Evolutionary conservation across 2,329 filamentous ascomycete species (phyloP).

Genomic region (Hirsutella thompsonii): DNA sequence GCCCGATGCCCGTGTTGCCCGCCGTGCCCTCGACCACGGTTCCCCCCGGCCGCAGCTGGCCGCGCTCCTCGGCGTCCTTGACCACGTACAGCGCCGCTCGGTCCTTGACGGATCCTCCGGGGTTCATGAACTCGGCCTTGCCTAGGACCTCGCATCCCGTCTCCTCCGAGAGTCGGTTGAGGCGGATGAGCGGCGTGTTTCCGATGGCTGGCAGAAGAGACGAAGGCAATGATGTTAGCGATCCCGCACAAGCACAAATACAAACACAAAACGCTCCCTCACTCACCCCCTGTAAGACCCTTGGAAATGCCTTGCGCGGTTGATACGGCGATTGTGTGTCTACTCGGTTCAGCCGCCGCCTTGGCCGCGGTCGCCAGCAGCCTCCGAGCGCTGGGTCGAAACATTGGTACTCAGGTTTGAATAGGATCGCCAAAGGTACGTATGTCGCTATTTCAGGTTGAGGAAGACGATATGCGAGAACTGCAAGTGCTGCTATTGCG

Average conservation of each 20-base stretch:
- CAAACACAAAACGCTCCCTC: no score
- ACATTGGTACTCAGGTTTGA: conserved; percentile 34
- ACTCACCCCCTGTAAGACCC: conserved; percentile 68
- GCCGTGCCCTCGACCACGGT: conserved; percentile 96
- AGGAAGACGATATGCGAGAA: no score
- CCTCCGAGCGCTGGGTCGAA: conserved; percentile 53
- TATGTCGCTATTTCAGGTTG: no score
- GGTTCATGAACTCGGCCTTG: conserved; percentile 98
- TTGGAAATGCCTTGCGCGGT: conserved; percentile 67
- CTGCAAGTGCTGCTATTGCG: no score
- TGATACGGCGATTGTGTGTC: conserved; percentile 60
- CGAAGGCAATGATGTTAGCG: neutral
- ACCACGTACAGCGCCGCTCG: conserved; percentile 90
- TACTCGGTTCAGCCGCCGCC: conserved; percentile 30
- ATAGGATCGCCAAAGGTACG: no score
- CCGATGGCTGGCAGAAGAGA: conserved; percentile 59
- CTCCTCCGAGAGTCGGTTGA: conserved; percentile 77
- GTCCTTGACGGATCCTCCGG: conserved; percentile 91
- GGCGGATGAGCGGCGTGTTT: conserved; percentile 86
- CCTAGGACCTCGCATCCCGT: conserved; percentile 91
- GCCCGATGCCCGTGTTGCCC: conserved; percentile 94
- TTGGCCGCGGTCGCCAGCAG: conserved; percentile 43
- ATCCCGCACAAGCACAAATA: no score
- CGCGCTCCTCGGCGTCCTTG: conserved; percentile 80
- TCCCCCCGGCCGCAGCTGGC: conserved; percentile 70